Conservation (phyloP, 345 rosid genomes). For the Schrenkiella parvula region DNA sequence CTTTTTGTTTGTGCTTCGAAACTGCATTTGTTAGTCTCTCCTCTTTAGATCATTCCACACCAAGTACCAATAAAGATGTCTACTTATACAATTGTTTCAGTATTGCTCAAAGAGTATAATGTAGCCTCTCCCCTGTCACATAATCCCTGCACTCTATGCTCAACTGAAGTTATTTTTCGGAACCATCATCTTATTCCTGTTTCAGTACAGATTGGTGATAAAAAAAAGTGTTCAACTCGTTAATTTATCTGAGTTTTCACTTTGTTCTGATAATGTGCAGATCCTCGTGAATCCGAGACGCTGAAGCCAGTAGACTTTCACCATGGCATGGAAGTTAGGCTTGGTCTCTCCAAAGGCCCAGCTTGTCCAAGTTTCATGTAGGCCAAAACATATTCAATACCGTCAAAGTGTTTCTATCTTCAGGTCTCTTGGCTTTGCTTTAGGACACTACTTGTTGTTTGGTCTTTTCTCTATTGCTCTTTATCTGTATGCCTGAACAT, state of each 20-base stretch:
- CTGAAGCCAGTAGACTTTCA: conserved; percentile 57
- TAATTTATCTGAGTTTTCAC: not conserved
- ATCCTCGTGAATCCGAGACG: conserved; percentile 72
- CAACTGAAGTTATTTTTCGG: too few relatives aligned
- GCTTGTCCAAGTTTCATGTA: conserved; percentile 56
- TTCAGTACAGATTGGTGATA: not conserved
- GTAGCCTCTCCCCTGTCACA: too few relatives aligned
- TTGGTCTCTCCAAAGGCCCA: conserved; percentile 68
- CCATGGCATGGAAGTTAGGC: conserved; percentile 72
- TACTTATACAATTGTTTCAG: not conserved
- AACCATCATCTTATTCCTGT: too few relatives aligned
- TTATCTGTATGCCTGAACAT: too few relatives aligned
- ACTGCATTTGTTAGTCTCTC: not conserved
- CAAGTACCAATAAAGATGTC: not conserved
- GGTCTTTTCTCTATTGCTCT: not conserved
- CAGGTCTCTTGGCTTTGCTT: not conserved
- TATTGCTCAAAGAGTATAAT: not conserved
- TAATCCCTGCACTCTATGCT: too few relatives aligned
- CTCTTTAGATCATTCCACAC: not conserved
- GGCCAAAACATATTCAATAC: not conserved
- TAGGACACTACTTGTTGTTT: not conserved
- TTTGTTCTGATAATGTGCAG: conserved; percentile 34
- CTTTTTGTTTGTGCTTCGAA: not conserved
- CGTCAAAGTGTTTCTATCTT: not conserved
- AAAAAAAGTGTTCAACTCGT: not conserved